A percentile compares a stretch with the other conserved stretches of the same genome.
phyloP scores from a whole-genome alignment of 352 stramenopile genomes.

The Pythium folliculosum region DNA sequence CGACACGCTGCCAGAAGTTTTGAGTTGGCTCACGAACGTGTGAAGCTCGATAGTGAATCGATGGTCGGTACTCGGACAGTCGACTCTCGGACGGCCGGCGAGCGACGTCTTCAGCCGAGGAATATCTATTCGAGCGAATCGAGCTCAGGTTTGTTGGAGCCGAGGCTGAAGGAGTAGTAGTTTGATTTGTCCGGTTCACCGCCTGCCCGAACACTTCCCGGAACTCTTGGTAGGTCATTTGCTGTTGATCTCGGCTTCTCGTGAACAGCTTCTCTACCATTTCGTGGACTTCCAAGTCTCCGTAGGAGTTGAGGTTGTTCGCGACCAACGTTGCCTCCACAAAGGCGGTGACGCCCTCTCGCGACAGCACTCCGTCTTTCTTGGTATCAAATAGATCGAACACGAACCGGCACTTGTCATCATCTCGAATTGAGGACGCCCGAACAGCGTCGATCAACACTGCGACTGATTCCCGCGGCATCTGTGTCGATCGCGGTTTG shows the following conservation, averaged over 20 bases:
- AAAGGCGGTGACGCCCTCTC: constrained; percentile 54
- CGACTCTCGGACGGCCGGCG: not conserved
- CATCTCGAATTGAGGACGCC: constrained; percentile 42
- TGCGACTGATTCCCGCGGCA: constrained; percentile 58
- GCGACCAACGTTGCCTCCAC: constrained; percentile 55
- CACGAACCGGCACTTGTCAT: constrained; percentile 63
- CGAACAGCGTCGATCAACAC: constrained; percentile 64
- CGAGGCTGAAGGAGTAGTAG: not conserved
- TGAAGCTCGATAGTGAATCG: constrained; percentile 6
- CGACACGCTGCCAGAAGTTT: constrained; percentile 18
- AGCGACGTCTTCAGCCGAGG: not conserved
- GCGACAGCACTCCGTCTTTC: constrained; percentile 42
- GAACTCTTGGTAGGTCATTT: constrained; percentile 67
- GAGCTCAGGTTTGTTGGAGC: not conserved
- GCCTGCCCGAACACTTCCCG: constrained; percentile 40
- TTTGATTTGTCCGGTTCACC: constrained; percentile 10
- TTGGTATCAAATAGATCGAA: constrained; percentile 71
- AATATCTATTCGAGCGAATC: not conserved
- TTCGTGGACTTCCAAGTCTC: constrained; percentile 47
- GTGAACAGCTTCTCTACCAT: constrained; percentile 57
- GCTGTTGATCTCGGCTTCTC: constrained; percentile 31
- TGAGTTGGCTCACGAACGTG: constrained; percentile 22
- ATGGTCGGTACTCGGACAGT: constrained; percentile 5
- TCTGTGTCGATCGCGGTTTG: not conserved
- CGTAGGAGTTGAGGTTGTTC: constrained; percentile 58